phyloP scores from a whole-genome alignment of 352 stramenopile species.

The Pythium aphanidermatum region DNA sequence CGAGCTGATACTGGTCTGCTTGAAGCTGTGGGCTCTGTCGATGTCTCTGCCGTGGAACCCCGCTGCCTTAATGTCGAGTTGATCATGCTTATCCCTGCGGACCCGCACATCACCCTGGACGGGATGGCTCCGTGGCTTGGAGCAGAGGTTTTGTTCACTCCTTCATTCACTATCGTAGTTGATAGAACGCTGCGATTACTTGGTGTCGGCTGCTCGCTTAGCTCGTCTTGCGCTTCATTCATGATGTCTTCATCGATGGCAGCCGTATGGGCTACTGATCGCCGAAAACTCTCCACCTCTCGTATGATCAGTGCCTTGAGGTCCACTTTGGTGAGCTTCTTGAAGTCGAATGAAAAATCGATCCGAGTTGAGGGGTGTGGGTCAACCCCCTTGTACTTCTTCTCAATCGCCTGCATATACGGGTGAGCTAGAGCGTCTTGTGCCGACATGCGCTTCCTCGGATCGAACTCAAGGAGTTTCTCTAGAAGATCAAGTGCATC shows the following conservation, averaged over 20 bases:
- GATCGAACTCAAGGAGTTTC: constrained; percentile 61
- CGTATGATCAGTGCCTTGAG: constrained; percentile 62
- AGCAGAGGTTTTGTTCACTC: neutral
- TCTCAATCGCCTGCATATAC: constrained; percentile 67
- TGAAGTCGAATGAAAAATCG: constrained; percentile 70
- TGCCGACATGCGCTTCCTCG: constrained; percentile 39
- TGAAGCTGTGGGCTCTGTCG: too few species aligned
- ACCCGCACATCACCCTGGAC: constrained; percentile 24
- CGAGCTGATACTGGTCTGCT: too few species aligned
- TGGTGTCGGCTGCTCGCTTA: neutral
- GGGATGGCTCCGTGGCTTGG: too few species aligned
- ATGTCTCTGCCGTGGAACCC: neutral
- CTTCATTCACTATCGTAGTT: neutral
- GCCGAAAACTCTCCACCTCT: constrained; percentile 55
- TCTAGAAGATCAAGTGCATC: constrained; percentile 61
- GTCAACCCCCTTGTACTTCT: constrained; percentile 47
- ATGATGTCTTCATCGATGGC: constrained; percentile 8
- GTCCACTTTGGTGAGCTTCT: constrained; percentile 67
- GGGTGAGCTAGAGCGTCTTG: constrained; percentile 58
- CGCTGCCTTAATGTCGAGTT: constrained; percentile 30
- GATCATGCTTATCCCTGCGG: constrained; percentile 40
- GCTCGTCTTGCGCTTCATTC: neutral
- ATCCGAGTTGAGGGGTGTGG: constrained; percentile 29
- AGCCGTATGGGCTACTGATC: constrained; percentile 18
- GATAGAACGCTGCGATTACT: neutral